These are phyloP conservation scores for Spirogloea muscicola DNA, from an alignment of 139 green algal genomes.

Conservation along the genomic window DNA sequence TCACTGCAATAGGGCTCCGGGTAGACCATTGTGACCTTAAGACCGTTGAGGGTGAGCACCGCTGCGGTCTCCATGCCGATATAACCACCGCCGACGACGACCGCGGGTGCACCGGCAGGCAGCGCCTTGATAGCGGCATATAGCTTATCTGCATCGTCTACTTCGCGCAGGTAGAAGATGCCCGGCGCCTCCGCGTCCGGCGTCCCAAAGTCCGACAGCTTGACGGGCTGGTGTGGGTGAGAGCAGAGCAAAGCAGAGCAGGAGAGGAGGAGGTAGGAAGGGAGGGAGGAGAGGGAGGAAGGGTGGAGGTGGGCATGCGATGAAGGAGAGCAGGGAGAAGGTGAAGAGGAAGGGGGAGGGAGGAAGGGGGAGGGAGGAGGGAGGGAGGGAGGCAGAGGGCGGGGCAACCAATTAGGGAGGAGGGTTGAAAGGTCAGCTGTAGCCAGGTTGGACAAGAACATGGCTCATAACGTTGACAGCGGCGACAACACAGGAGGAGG, in stretches of 20 bases:
- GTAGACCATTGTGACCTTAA: constrained; percentile 80
- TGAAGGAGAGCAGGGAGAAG: neutral
- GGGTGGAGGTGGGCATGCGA: neutral
- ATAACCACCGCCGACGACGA: constrained; percentile 81
- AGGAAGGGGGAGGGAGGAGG: neutral
- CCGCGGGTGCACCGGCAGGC: constrained; percentile 9
- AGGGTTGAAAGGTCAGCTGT: too few relatives aligned
- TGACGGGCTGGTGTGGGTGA: constrained; percentile 45
- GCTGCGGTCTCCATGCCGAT: constrained; percentile 77
- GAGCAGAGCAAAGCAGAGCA: neutral
- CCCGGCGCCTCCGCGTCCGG: constrained; percentile 68
- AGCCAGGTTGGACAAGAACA: too few relatives aligned
- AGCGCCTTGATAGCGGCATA: constrained; percentile 59
- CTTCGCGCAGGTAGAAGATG: constrained; percentile 77
- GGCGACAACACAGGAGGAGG: neutral
- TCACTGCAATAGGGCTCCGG: constrained; percentile 65
- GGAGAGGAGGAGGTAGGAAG: neutral
- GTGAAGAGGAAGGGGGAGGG: neutral
- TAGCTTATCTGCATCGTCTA: constrained; percentile 73
- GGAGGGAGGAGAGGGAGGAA: neutral
- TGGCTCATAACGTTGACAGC: too few relatives aligned
- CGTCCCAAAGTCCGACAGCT: constrained; percentile 69
- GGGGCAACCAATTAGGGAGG: too few relatives aligned
- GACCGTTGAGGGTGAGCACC: constrained; percentile 61
- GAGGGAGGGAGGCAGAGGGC: neutral